Evolutionary conservation across 305 asterid species (phyloP).

Genomic region (Coffea humblotiana): DNA sequence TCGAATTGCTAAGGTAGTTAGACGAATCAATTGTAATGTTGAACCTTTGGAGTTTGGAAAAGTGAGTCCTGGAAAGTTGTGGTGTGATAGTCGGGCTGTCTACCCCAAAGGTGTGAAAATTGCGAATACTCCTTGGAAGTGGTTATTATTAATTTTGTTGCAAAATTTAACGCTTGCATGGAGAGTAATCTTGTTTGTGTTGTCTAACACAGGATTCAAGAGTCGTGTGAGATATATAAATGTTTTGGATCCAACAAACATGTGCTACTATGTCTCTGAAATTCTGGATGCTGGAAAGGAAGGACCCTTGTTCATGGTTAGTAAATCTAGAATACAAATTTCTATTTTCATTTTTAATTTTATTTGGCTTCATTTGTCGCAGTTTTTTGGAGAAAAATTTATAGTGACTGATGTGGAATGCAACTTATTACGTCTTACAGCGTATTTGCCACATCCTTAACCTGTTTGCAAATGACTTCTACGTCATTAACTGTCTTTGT

Average conservation of each 20-base stretch:
- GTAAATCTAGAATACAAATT: conserved; percentile 12
- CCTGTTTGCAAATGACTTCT: background rate
- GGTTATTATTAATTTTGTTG: conserved; percentile 11
- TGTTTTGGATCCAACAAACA: conserved; percentile 69
- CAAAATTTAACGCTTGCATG: conserved; percentile 15
- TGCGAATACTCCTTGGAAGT: conserved; percentile 16
- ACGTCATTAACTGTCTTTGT: background rate
- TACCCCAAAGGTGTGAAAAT: conserved; percentile 72
- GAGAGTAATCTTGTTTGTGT: conserved; percentile 25
- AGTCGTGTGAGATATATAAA: conserved; percentile 85
- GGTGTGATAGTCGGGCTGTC: conserved; percentile 92
- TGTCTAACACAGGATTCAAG: conserved; percentile 76
- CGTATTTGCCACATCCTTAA: background rate
- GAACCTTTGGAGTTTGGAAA: conserved; percentile 72
- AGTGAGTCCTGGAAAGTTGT: conserved; percentile 60
- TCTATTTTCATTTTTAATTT: background rate
- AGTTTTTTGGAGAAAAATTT: background rate
- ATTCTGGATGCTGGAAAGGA: conserved; percentile 77
- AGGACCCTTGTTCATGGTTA: conserved; percentile 89
- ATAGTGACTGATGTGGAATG: background rate
- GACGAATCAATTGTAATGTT: conserved; percentile 86
- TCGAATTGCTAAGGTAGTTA: conserved; percentile 92
- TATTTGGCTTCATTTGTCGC: background rate
- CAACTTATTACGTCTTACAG: background rate
- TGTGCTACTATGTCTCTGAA: conserved; percentile 80